Evolutionary conservation across 2,329 filamentous ascomycete genomes (phyloP).

Genomic region (Cryoendolithus antarcticus): DNA sequence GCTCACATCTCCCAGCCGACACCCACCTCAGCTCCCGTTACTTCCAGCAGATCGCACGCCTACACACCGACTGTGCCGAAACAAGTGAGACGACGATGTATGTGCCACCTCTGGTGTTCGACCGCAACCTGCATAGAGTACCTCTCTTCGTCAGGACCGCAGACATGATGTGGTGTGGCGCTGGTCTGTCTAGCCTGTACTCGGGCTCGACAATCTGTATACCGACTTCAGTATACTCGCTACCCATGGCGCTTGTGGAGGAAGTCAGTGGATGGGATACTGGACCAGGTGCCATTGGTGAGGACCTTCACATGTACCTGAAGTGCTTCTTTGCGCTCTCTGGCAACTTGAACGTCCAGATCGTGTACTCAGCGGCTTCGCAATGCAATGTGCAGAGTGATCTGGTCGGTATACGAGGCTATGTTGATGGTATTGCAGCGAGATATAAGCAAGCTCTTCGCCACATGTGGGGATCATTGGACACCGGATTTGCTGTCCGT

Average conservation of each 20-base stretch:
- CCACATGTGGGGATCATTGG: conserved; percentile 65
- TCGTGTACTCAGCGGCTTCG: conserved; percentile 57
- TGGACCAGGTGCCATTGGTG: conserved; percentile 58
- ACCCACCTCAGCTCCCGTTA: conserved; percentile 59
- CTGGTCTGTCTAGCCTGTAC: conserved; percentile 58
- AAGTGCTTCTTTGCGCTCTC: conserved; percentile 67
- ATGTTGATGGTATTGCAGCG: conserved; percentile 47
- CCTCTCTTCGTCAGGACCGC: conserved; percentile 58
- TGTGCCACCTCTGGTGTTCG: conserved; percentile 59
- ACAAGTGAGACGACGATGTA: conserved; percentile 53
- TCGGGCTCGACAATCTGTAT: conserved; percentile 51
- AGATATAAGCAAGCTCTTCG: conserved; percentile 61
- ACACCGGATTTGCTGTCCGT: conserved; percentile 52
- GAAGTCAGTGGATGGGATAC: conserved; percentile 62
- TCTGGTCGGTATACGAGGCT: conserved; percentile 41
- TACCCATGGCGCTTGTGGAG: conserved; percentile 54
- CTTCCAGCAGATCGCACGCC: conserved; percentile 50
- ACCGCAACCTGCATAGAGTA: conserved; percentile 58
- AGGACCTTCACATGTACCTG: conserved; percentile 66
- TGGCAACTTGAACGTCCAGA: conserved; percentile 52
- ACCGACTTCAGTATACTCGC: conserved; percentile 61
- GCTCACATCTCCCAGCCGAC: conserved; percentile 40
- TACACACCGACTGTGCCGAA: conserved; percentile 49
- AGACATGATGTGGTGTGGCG: conserved; percentile 60
- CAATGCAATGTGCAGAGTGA: conserved; percentile 59